These are phyloP conservation scores for Mucor indicus DNA, from an alignment of 371 early-diverging fungal genomes.

Conservation along the genomic window DNA sequence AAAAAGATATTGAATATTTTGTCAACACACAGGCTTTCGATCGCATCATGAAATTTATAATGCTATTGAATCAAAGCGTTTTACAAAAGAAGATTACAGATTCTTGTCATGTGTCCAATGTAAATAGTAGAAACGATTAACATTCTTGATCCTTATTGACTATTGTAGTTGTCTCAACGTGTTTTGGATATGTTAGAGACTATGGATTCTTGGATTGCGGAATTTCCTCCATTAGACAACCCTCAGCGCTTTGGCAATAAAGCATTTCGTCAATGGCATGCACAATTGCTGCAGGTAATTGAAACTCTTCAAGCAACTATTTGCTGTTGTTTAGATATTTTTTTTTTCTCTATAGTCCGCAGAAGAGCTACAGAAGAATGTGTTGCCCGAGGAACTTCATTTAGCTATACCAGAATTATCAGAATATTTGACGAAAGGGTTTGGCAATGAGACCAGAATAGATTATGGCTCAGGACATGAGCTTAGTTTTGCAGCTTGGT, in stretches of 20 bases:
- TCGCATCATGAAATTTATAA: conserved; percentile 71
- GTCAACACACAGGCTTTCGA: conserved; percentile 61
- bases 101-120: conserved; percentile 50
- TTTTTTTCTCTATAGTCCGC: conserved; percentile 15
- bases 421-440: conserved; percentile 78
- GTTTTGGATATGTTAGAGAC: conserved; percentile 61
- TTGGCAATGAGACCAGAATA: conserved; percentile 93
- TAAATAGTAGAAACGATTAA: conserved; percentile 13
- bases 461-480: conserved; percentile 99
- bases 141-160: neutral
- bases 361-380: conserved; percentile 23
- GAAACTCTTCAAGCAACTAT: neutral
- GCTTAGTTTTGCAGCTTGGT: conserved; percentile 90
- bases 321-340: no score
- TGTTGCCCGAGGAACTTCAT: conserved; percentile 41
- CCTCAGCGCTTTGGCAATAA: conserved; percentile 81
- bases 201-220: conserved; percentile 70
- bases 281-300: conserved; percentile 51
- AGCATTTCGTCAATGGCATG: conserved; percentile 68
- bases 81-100: conserved; percentile 57
- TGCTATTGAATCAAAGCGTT: conserved; percentile 67
- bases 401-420: conserved; percentile 65
- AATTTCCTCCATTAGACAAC: conserved; percentile 70
- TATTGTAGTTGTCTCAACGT: conserved; percentile 44
- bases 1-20: conserved; percentile 56